These are phyloP conservation scores for Aspergillus persii DNA, from an alignment of 2,329 filamentous ascomycete genomes.

Conservation along the genomic window DNA sequence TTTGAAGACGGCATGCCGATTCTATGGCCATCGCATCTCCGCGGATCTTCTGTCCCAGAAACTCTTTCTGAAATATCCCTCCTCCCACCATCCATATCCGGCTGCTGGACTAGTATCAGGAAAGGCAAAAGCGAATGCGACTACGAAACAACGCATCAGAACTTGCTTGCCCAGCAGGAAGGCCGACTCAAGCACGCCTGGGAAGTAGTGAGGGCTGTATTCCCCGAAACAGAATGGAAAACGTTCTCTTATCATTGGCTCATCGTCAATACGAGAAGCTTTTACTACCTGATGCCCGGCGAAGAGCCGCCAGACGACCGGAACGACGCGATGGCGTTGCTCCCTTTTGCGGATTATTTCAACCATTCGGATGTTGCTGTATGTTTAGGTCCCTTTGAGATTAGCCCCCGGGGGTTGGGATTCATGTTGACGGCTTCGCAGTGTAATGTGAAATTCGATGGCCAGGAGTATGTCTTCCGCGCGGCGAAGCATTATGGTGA, in stretches of 20 bases:
- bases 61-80: conserved; percentile 12
- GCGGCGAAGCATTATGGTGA: conserved; percentile 35
- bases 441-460: conserved; percentile 41
- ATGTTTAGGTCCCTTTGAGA: conserved; percentile 12
- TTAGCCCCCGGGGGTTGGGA: not conserved
- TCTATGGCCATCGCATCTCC: conserved; percentile 49
- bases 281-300: conserved; percentile 54
- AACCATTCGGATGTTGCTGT: conserved; percentile 46
- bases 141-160: conserved; percentile 35
- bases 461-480: conserved; percentile 33
- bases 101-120: conserved; percentile 32
- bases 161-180: conserved; percentile 51
- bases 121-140: conserved; percentile 23
- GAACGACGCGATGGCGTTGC: conserved; percentile 47
- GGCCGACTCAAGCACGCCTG: conserved; percentile 54
- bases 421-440: conserved; percentile 10
- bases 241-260: conserved; percentile 58
- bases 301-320: conserved; percentile 35
- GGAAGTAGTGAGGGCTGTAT: conserved; percentile 41
- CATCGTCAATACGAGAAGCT: conserved; percentile 59
- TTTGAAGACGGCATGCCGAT: conserved; percentile 59
- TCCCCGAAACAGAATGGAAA: conserved; percentile 43
- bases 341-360: conserved; percentile 49
- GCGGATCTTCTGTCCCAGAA: conserved; percentile 31
- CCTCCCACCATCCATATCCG: conserved; percentile 39